Evolutionary conservation across 495 filamentous ascomycete species (phyloP), one percentile per base, ranked within the genome.

Genomic region (Jackrogersella minutella): DNA sequence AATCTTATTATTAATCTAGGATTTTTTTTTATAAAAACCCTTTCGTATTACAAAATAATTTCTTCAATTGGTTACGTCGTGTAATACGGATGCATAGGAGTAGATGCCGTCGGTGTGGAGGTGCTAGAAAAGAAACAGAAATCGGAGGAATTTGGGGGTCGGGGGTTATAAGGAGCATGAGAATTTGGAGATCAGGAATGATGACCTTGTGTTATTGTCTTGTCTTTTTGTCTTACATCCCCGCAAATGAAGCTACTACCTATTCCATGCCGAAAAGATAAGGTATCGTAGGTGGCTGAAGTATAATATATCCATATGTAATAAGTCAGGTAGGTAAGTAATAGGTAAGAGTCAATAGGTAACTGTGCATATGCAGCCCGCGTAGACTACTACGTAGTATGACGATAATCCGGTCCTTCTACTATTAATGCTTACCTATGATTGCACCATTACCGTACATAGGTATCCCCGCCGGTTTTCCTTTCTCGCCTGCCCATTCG

Each of bases 401-500:
- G 33, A 33, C 4, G 14, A 56, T 13, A 19, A 60, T 41, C 24
- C 19, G 28, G 37, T 46, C 37, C 24, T 17, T 37, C n/a, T 50
- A 8, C 6, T 24, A 44, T 44, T 57, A n/a, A n/a, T n/a, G n/a
- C n/a, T n/a, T n/a, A n/a, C n/a, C n/a, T 17, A 46, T 46, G 44
- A 8, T 33, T 51, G 56, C 33, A 54, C 10, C 37, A 30, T 58
- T 66, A 61, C 43, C n/a, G n/a, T n/a, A n/a, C n/a, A n/a, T n/a
- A n/a, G n/a, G n/a, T n/a, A n/a, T n/a, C n/a, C 50, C 64, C 64
- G 41, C 57, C 43, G 34, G 50, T 36, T 61, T 28, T 66, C 9
- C 5, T 26, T 40, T 34, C 16, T 46, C 28, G 24, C 56, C 50
- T 60, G 56, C 56, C 56, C 41, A 26, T 65, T 58, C 16, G 21